These are phyloP conservation scores for Guillardia theta DNA, from an alignment of 78 protist genomes.

Conservation along the genomic window DNA sequence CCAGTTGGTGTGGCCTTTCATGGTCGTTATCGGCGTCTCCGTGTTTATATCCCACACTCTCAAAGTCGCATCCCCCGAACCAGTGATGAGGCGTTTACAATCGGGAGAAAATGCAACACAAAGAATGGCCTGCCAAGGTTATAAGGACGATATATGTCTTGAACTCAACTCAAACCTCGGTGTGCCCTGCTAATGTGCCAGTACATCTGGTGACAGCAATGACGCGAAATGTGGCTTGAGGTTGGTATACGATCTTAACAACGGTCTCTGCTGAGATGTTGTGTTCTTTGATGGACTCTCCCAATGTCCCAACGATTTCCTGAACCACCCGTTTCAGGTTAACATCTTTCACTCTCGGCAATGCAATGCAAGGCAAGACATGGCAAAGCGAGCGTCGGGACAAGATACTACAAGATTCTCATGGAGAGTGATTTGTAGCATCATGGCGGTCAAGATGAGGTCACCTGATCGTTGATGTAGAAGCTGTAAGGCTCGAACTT, in stretches of 20 bases:
- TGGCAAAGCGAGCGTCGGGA: too few species aligned
- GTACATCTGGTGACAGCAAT: slow-evolving; percentile 88
- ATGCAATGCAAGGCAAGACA: slow-evolving; percentile 51
- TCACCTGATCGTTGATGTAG: background rate
- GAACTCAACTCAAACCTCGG: background rate
- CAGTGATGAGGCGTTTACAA: slow-evolving; percentile 81
- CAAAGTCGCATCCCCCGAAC: slow-evolving; percentile 86
- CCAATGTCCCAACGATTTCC: slow-evolving; percentile 50
- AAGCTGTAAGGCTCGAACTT: background rate
- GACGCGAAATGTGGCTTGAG: slow-evolving; percentile 92
- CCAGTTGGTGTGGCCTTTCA: slow-evolving; percentile 82
- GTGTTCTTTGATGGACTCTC: background rate
- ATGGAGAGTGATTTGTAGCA: too few species aligned
- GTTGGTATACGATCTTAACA: slow-evolving; percentile 72
- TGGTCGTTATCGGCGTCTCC: background rate
- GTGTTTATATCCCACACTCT: slow-evolving; percentile 94
- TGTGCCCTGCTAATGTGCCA: slow-evolving; percentile 67
- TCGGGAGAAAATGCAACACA: slow-evolving; percentile 85
- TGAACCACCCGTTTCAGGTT: background rate
- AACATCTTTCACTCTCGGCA: background rate
- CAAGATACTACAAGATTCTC: too few species aligned
- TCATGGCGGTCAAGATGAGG: too few species aligned
- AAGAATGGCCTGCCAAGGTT: slow-evolving; percentile 84
- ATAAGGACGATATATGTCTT: background rate
- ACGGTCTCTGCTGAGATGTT: slow-evolving; percentile 45